A percentile compares a stretch with the other conserved stretches of the same genome.
phyloP scores from a whole-genome alignment of 208 protist species.

The Trichomonas vaginalis region DNA sequence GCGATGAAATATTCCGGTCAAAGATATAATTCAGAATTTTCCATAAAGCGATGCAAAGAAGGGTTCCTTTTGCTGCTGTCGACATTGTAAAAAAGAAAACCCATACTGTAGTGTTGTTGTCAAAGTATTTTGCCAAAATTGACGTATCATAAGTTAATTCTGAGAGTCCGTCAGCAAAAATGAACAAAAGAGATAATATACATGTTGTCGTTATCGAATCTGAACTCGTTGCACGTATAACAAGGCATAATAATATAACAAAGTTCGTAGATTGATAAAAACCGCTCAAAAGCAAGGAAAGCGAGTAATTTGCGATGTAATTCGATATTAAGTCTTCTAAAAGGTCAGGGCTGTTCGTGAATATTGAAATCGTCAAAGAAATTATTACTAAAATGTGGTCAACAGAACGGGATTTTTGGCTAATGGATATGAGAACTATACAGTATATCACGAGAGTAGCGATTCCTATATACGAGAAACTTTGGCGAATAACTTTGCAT shows the following conservation, averaged over 20 bases:
- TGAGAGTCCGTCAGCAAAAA: neutral
- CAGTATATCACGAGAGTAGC: neutral
- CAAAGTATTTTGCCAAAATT: neutral
- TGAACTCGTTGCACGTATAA: neutral
- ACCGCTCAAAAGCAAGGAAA: neutral
- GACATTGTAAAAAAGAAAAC: neutral
- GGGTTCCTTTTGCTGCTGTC: neutral
- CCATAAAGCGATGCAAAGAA: neutral
- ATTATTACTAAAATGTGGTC: neutral
- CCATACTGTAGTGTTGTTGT: neutral
- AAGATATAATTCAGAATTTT: neutral
- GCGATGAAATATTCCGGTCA: neutral
- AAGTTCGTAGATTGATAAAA: neutral
- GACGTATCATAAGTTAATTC: neutral
- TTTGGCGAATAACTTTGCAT: neutral
- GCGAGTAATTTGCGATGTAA: neutral
- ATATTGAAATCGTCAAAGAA: neutral
- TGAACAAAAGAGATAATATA: neutral
- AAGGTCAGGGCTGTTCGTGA: neutral
- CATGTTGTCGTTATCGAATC: neutral
- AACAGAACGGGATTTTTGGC: neutral
- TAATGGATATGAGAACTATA: neutral
- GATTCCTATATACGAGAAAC: neutral
- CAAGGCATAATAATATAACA: neutral
- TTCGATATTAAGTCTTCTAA: neutral